A percentile compares a stretch with the other conserved stretches of the same genome.
Evolutionary conservation across 2,329 filamentous ascomycete species (phyloP).

Genomic region (Verticillium albo-atrum): DNA sequence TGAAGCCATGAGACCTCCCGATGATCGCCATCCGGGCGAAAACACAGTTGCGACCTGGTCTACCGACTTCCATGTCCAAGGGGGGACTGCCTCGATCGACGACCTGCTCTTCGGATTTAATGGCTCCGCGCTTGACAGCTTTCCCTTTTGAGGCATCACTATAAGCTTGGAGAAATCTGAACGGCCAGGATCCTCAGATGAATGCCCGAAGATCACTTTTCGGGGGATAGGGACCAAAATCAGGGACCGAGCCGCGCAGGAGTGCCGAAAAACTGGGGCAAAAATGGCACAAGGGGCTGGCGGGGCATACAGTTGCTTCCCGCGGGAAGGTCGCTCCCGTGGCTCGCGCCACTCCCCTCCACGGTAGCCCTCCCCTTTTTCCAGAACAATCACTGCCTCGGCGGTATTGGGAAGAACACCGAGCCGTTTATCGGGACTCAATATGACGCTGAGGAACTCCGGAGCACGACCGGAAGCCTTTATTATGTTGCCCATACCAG

Average conservation of each 20-base stretch:
- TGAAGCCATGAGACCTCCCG: background rate
- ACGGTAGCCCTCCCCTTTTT: background rate
- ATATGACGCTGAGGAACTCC: too few species aligned
- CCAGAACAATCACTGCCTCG: background rate
- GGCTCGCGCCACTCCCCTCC: background rate
- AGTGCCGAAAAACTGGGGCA: background rate
- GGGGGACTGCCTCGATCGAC: constrained; percentile 15
- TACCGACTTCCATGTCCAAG: background rate
- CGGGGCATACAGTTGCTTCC: background rate
- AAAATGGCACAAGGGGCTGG: background rate
- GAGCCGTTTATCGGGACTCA: background rate
- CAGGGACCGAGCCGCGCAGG: background rate
- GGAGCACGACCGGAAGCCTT: background rate
- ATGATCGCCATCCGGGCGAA: background rate
- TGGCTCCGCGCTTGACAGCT: constrained; percentile 20
- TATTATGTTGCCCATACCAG: background rate
- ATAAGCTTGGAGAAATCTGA: background rate
- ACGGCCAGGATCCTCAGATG: background rate
- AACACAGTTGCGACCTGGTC: constrained; percentile 1
- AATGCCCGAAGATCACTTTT: background rate
- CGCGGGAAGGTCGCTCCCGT: background rate
- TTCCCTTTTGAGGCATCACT: constrained; percentile 7
- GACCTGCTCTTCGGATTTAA: constrained; percentile 27
- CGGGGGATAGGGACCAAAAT: background rate
- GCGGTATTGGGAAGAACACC: background rate